These are phyloP conservation scores for Bretschneidera sinensis DNA, from an alignment of 345 rosid genomes.

Conservation along the genomic window DNA sequence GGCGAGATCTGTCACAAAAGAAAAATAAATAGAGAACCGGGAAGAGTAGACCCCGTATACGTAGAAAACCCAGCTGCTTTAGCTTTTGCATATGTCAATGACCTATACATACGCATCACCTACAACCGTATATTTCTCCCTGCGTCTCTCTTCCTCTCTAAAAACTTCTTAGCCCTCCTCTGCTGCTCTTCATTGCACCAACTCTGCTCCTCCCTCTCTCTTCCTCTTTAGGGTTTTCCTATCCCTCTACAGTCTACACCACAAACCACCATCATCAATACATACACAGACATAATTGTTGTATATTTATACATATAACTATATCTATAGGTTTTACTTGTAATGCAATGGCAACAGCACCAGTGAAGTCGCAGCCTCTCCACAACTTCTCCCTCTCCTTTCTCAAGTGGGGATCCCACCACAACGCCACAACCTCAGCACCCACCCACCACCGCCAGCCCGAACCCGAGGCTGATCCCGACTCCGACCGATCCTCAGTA, in stretches of 20 bases:
- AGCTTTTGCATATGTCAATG: background rate
- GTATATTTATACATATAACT: no score
- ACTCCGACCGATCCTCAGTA: slow-evolving; percentile 24
- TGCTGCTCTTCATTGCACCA: background rate
- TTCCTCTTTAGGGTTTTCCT: slow-evolving; percentile 1
- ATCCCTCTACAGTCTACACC: background rate
- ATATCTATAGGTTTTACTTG: background rate
- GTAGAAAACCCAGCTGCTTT: background rate
- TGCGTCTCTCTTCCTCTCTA: slow-evolving; percentile 1
- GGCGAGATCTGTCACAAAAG: background rate
- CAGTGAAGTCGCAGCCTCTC: slow-evolving; percentile 66
- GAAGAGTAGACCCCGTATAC: background rate
- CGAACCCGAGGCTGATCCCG: slow-evolving; percentile 29
- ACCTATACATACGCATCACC: background rate
- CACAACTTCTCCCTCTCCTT: slow-evolving; percentile 64
- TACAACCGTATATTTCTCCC: no score
- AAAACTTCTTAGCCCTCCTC: background rate
- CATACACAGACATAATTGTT: background rate
- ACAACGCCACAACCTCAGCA: background rate
- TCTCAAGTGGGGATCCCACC: slow-evolving; percentile 47
- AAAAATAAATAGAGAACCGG: background rate
- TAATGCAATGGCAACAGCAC: slow-evolving; percentile 46
- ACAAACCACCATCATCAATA: background rate
- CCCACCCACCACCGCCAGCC: slow-evolving; percentile 15
- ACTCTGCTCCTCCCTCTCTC: background rate